Base-by-base conservation (phyloP, 208 protist genomes). In the Leishmania guyanensis region DNA sequence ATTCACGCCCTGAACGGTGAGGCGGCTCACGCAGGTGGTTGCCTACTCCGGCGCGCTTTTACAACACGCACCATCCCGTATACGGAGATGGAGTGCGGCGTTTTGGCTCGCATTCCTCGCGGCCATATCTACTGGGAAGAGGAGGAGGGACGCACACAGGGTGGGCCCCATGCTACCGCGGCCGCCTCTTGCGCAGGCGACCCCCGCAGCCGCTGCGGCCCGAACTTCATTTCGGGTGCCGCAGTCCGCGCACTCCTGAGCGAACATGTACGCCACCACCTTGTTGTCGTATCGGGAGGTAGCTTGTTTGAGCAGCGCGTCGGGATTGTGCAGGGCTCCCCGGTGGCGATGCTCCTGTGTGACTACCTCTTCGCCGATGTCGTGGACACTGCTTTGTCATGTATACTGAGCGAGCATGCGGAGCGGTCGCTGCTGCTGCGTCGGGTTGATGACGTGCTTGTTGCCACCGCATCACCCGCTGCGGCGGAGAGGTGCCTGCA, bases 271-370 rank as follows among this genome's bases (percentile, higher is more conserved):
- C 84, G 85, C 33, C 56, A 62, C 54, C 90, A 96, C 56, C 80
- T 93, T 50, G 79, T 94, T 6, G 73, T 84, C 17, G n/a, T 93
- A 4, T 46, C 64, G 16, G 50, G 66, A 66, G 54, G 82, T 65
- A 80, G 84, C 60, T 20, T 93, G 26, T 94, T 88, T 65, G 75
- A 73, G 58, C 93, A 97, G 72, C 70, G 60, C 58, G 12, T 81
- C 5, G 93, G 93, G 39, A 92, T 97, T 53, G 62, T 83, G 48
- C 93, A 97, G 80, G 93, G 93, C 74, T 94, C 92, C 48, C 83
- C 93, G 0, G 92, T 97, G 43, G 87, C 91, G 33, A 94, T 93
- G 90, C 86, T 97, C 60, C 78, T 97, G 16, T 97, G 93, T 71
- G 88, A 97, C 69, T 78, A 75, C 9, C 78, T 97, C 50, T 80